A percentile compares a stretch with the other conserved stretches of the same genome.
phyloP scores from a whole-genome alignment of 768 basidiomycete genomes.

The Macrolepiota fuliginosa region DNA sequence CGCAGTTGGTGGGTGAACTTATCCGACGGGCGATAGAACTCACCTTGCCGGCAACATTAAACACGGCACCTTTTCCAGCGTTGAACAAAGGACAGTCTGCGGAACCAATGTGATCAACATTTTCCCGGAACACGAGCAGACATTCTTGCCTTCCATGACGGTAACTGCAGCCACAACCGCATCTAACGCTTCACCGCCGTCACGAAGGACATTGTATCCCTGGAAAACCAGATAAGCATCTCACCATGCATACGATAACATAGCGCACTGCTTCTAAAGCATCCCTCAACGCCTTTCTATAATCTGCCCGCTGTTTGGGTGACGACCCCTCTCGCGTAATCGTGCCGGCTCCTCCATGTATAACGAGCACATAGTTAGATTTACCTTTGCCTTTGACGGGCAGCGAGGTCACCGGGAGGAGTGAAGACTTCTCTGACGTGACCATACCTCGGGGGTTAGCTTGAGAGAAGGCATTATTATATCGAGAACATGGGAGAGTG shows the following conservation, averaged over 20 bases:
- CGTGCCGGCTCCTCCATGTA: conserved; percentile 81
- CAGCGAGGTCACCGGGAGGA: neutral
- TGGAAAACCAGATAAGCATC: conserved; percentile 13
- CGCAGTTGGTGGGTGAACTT: neutral
- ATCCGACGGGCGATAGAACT: conserved; percentile 1
- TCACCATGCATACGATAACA: neutral
- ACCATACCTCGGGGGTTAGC: neutral
- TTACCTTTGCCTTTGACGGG: neutral
- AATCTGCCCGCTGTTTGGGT: conserved; percentile 55
- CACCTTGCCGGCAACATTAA: conserved; percentile 79
- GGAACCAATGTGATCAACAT: neutral
- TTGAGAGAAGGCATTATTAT: neutral
- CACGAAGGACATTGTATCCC: conserved; percentile 61
- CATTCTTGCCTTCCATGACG: conserved; percentile 62
- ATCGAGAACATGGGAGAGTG: neutral
- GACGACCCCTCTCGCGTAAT: conserved; percentile 58
- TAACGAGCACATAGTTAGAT: conserved; percentile 47
- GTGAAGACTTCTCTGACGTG: conserved; percentile 3
- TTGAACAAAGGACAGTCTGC: conserved; percentile 79
- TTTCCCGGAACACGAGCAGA: neutral
- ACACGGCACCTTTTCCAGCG: conserved; percentile 77
- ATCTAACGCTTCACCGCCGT: conserved; percentile 81
- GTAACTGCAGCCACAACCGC: conserved; percentile 75
- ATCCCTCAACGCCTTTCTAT: conserved; percentile 49
- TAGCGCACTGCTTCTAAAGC: conserved; percentile 48